Evolutionary conservation across 768 basidiomycete species (phyloP).

Genomic region (Sistotremastrum suecicum): DNA sequence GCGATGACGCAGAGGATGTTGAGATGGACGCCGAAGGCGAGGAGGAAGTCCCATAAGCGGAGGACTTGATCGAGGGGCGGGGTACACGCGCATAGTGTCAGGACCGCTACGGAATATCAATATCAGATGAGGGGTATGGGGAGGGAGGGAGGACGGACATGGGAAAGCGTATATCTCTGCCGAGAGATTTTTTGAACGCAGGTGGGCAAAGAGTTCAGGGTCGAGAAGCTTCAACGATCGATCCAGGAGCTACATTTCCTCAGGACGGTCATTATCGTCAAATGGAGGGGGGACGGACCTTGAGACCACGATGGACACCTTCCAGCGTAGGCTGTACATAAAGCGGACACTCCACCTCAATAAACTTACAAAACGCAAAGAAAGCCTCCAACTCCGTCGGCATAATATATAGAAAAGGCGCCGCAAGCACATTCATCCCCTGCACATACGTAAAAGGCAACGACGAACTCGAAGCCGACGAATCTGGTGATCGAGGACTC

Average conservation of each 20-base stretch:
- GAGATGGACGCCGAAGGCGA: constrained; percentile 92
- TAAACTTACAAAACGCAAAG: constrained; percentile 91
- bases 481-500: constrained; percentile 53
- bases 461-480: constrained; percentile 30
- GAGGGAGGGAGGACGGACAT: constrained; percentile 37
- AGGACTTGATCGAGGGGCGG: constrained; percentile 93
- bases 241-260: constrained; percentile 91
- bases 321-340: constrained; percentile 94
- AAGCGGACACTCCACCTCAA: constrained; percentile 87
- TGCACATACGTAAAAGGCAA: constrained; percentile 94
- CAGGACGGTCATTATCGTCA: background rate
- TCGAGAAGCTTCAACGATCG: constrained; percentile 87
- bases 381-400: constrained; percentile 98
- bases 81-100: constrained; percentile 93
- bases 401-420: constrained; percentile 95
- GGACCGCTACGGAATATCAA: constrained; percentile 42
- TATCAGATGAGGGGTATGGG: background rate
- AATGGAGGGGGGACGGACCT: constrained; percentile 41
- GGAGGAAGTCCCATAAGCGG: constrained; percentile 91
- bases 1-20: constrained; percentile 97
- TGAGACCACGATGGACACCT: constrained; percentile 89
- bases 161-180: constrained; percentile 98
- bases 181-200: constrained; percentile 81
- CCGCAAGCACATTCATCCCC: constrained; percentile 98
- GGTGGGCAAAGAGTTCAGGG: constrained; percentile 63